phyloP scores from a whole-genome alignment of 106 monocot species.

The Dioscorea dumetorum region DNA sequence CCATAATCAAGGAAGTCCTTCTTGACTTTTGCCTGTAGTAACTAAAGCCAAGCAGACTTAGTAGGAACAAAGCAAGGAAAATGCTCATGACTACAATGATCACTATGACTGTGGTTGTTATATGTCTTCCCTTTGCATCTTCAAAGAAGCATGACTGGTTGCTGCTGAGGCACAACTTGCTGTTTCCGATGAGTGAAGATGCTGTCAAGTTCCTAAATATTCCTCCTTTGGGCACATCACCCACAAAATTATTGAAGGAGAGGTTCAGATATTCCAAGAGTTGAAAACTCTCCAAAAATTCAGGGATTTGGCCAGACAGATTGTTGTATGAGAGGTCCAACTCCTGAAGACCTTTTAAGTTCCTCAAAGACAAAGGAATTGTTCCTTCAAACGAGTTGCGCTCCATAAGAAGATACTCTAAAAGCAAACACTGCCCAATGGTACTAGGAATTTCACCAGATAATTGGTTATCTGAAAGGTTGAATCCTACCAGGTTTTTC shows the following conservation, averaged over 20 bases:
- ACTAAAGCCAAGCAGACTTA: not conserved
- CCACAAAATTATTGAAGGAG: conserved; percentile 10
- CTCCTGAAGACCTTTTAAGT: conserved; percentile 4
- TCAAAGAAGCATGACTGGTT: not conserved
- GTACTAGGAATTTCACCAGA: conserved; percentile 10
- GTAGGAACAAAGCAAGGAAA: not conserved
- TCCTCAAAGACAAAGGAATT: conserved; percentile 1
- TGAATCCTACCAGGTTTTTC: not conserved
- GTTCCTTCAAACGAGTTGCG: conserved; percentile 2
- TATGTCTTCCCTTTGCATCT: not conserved
- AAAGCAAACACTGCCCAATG: conserved; percentile 1
- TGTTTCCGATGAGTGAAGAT: conserved; percentile 3
- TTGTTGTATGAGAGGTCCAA: conserved; percentile 13
- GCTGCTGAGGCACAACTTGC: not conserved
- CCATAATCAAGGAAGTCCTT: not conserved
- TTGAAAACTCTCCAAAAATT: conserved; percentile 2
- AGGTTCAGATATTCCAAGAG: conserved; percentile 6
- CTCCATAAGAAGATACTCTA: conserved; percentile 1
- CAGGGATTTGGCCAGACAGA: conserved; percentile 8
- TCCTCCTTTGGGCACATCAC: conserved; percentile 6
- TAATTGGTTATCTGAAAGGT: conserved; percentile 9
- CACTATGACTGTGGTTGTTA: not conserved
- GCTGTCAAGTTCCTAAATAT: not conserved
- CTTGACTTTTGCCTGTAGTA: not conserved
- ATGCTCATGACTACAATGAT: not conserved